Percentiles rank a stretch among this genome's conserved stretches.
Evolutionary conservation across 1,284 basidiomycete genomes (phyloP).

Genomic region (Volvariella volvacea): DNA sequence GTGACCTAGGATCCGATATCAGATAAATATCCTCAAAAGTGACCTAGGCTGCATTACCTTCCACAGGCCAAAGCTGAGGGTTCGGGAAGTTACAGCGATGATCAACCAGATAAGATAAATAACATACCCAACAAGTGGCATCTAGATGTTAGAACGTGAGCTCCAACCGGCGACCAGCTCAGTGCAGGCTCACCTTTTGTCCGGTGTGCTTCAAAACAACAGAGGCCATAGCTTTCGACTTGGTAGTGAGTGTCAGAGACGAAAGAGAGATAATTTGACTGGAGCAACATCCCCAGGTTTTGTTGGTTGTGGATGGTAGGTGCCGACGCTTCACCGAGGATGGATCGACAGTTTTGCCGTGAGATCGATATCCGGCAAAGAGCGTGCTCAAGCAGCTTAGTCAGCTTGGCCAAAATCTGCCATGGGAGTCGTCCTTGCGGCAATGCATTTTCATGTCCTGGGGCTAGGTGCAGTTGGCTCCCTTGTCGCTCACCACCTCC

Average conservation of each 20-base stretch:
- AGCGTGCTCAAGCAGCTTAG: too few relatives aligned
- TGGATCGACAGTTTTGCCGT: too few relatives aligned
- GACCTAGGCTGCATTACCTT: slow-evolving; percentile 34
- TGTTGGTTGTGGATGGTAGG: too few relatives aligned
- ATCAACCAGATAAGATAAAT: slow-evolving; percentile 3
- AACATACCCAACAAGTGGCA: slow-evolving; percentile 56
- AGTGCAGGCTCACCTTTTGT: slow-evolving; percentile 38
- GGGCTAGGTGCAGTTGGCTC: slow-evolving; percentile 80
- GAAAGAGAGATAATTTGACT: background rate
- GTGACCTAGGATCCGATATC: slow-evolving; percentile 35
- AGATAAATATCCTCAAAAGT: background rate
- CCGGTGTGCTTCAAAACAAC: slow-evolving; percentile 53
- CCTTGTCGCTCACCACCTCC: slow-evolving; percentile 75
- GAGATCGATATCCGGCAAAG: too few relatives aligned
- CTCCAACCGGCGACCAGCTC: slow-evolving; percentile 8
- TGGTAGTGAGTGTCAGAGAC: slow-evolving; percentile 4
- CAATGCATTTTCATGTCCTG: slow-evolving; percentile 69
- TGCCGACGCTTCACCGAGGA: too few relatives aligned
- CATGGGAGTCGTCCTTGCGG: too few relatives aligned
- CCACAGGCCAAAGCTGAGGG: slow-evolving; percentile 60
- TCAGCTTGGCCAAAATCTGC: too few relatives aligned
- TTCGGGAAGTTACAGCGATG: slow-evolving; percentile 3
- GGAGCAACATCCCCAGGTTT: too few relatives aligned
- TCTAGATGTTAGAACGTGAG: slow-evolving; percentile 27
- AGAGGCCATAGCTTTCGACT: slow-evolving; percentile 33